Percentiles rank a stretch among this genome's conserved stretches.
Evolutionary conservation across 805 yeast species (phyloP).

Genomic region (Hermanozyma aechmeae): DNA sequence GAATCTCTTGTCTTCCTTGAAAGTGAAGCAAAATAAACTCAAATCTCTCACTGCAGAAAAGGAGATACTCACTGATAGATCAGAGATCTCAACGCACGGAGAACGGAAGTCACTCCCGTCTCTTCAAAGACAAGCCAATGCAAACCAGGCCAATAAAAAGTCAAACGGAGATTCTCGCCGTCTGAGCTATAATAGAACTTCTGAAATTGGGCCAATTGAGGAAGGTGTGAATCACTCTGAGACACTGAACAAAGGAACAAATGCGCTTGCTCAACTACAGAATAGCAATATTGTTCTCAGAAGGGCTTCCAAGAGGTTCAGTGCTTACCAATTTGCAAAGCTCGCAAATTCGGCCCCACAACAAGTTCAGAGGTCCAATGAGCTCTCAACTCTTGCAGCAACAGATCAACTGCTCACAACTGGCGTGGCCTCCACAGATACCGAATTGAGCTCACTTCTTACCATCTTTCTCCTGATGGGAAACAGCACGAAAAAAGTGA

Average conservation of each 20-base stretch:
- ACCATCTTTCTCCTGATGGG: slow-evolving; percentile 40
- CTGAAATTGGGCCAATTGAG: not conserved
- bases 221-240: not conserved
- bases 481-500: slow-evolving; percentile 47
- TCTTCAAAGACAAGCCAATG: not conserved
- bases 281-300: slow-evolving; percentile 78
- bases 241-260: not conserved
- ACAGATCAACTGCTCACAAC: too few relatives aligned
- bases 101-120: slow-evolving; percentile 6
- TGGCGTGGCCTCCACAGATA: not conserved
- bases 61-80: not conserved
- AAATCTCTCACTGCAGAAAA: slow-evolving; percentile 23
- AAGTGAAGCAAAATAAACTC: slow-evolving; percentile 62
- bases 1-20: slow-evolving; percentile 66
- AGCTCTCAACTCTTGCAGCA: too few relatives aligned
- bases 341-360: slow-evolving; percentile 47
- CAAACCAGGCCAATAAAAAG: not conserved
- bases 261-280: slow-evolving; percentile 71
- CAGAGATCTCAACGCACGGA: too few relatives aligned
- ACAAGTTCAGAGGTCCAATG: too few relatives aligned
- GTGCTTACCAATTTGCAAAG: slow-evolving; percentile 87
- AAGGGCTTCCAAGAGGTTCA: slow-evolving; percentile 86
- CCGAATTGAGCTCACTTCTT: not conserved
- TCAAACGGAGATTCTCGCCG: too few relatives aligned
- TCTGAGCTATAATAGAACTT: too few relatives aligned